These are phyloP conservation scores for Rhizopogon vesiculosus DNA, from an alignment of 768 basidiomycete species.

Conservation along the genomic window DNA sequence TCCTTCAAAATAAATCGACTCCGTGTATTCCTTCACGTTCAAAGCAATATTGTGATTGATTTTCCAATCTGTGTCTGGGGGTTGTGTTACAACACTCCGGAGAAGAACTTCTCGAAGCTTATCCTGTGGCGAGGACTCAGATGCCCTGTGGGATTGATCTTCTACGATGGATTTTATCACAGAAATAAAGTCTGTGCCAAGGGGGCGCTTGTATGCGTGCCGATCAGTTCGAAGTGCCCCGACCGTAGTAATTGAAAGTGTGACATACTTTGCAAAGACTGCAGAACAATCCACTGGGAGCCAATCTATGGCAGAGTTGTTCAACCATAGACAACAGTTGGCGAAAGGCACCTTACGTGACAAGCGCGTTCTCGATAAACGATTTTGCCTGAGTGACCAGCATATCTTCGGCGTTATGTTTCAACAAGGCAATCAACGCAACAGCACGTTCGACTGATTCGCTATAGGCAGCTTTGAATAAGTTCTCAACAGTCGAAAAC, in stretches of 20 bases:
- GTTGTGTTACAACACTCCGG: conserved; percentile 49
- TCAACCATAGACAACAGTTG: not conserved
- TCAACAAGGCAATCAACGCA: conserved; percentile 42
- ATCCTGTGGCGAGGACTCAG: conserved; percentile 16
- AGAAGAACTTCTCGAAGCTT: conserved; percentile 45
- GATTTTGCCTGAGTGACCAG: conserved; percentile 52
- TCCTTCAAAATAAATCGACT: conserved; percentile 49
- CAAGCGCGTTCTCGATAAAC: conserved; percentile 50
- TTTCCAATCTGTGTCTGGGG: conserved; percentile 44
- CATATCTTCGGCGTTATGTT: conserved; percentile 50
- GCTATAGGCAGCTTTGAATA: conserved; percentile 24
- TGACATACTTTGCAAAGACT: conserved; percentile 51
- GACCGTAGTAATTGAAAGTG: not conserved
- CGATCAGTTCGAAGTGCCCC: not conserved
- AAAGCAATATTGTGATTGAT: conserved; percentile 48
- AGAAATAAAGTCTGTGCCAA: conserved; percentile 44
- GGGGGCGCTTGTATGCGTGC: conserved; percentile 34
- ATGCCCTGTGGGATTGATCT: conserved; percentile 28
- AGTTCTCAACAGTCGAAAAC: not conserved
- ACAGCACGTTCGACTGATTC: conserved; percentile 49
- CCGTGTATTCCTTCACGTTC: conserved; percentile 55
- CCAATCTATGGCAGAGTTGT: conserved; percentile 36
- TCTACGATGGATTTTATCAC: conserved; percentile 47
- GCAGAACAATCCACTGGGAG: conserved; percentile 51
- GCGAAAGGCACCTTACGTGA: conserved; percentile 32